A percentile compares a stretch with the other conserved stretches of the same genome.
Evolutionary conservation across 2,329 filamentous ascomycete species (phyloP).

Genomic region (Lachnellula suecica): DNA sequence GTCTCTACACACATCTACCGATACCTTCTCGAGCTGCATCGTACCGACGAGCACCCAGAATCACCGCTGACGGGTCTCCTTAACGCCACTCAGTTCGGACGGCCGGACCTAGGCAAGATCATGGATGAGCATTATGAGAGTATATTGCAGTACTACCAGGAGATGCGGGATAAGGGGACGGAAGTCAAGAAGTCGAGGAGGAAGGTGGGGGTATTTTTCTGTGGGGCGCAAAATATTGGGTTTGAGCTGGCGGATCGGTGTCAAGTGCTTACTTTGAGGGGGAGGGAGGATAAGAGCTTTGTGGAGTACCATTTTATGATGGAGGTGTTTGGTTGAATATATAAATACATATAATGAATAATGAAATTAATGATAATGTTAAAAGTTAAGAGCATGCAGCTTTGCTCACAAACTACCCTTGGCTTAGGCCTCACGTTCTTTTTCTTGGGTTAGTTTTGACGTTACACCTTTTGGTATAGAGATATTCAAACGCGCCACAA

Average conservation of each 20-base stretch:
- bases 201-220: constrained; percentile 55
- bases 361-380: too few species aligned
- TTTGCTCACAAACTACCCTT: too few species aligned
- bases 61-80: constrained; percentile 54
- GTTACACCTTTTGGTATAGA: too few species aligned
- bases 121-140: constrained; percentile 54
- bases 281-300: constrained; percentile 48
- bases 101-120: constrained; percentile 53
- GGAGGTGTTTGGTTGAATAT: constrained; percentile 51
- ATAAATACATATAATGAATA: background rate
- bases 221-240: constrained; percentile 54
- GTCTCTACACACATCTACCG: constrained; percentile 55
- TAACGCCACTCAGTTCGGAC: constrained; percentile 52
- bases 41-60: constrained; percentile 49
- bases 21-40: constrained; percentile 55
- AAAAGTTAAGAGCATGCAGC: too few species aligned
- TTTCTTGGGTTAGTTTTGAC: too few species aligned
- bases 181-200: constrained; percentile 9
- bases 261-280: constrained; percentile 47
- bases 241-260: constrained; percentile 56
- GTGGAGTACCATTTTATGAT: constrained; percentile 58
- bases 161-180: constrained; percentile 4
- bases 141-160: constrained; percentile 37
- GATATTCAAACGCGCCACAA: too few species aligned
- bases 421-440: too few species aligned